phyloP scores from a whole-genome alignment of 345 rosid species.

The Eucalyptus curtisii region DNA sequence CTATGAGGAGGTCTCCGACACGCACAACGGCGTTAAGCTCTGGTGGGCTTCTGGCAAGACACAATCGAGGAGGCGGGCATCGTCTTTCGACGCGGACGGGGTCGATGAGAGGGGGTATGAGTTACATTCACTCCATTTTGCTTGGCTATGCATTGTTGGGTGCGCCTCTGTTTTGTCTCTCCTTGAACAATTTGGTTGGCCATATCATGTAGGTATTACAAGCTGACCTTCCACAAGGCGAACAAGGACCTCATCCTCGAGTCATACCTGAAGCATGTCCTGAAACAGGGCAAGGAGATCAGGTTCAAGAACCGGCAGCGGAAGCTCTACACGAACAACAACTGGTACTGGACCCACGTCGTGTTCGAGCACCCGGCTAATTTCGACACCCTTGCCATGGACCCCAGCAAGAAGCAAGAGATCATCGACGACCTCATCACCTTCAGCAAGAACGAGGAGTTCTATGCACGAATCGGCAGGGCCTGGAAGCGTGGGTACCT shows the following conservation, averaged over 20 bases:
- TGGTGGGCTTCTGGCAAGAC: background rate
- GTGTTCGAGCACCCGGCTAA: slow-evolving; percentile 8
- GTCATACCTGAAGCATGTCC: background rate
- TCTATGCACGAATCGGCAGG: slow-evolving; percentile 2
- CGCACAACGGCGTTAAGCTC: background rate
- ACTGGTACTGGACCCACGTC: background rate
- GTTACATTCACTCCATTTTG: background rate
- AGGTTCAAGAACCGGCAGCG: background rate
- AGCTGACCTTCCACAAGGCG: background rate
- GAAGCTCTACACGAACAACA: background rate
- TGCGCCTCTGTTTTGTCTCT: background rate
- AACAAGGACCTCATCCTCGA: background rate
- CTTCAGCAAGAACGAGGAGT: slow-evolving; percentile 1
- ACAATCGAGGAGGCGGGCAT: background rate
- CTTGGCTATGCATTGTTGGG: background rate
- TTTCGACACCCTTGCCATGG: slow-evolving; percentile 5
- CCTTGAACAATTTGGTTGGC: background rate
- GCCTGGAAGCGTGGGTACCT: slow-evolving; percentile 8
- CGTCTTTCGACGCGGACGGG: background rate
- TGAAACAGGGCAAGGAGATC: background rate
- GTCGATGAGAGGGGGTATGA: background rate
- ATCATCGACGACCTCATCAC: background rate
- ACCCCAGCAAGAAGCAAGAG: background rate
- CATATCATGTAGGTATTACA: background rate
- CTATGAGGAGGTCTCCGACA: slow-evolving; percentile 1